Conservation (phyloP, 352 stramenopile genomes). For the Phytopythium delawarense region DNA sequence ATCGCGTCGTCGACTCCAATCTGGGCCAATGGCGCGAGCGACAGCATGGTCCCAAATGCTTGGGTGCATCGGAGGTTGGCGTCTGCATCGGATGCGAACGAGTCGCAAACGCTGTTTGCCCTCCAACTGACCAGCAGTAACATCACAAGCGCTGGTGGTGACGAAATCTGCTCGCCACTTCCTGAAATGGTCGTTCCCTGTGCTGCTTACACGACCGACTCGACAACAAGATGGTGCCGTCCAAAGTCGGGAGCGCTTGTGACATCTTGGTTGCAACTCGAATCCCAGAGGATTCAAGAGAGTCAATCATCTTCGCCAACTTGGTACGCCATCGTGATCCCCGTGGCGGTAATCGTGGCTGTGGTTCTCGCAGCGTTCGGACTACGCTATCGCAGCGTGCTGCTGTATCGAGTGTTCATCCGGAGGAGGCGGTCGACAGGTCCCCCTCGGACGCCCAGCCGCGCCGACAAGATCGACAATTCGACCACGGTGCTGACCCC, state of each 20-base stretch:
- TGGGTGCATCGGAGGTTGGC: not conserved
- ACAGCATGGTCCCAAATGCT: not conserved
- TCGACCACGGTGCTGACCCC: not conserved
- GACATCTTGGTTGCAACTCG: constrained; percentile 26
- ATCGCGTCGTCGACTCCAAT: not conserved
- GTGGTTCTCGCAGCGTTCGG: constrained; percentile 12
- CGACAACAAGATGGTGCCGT: constrained; percentile 17
- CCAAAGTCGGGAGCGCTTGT: constrained; percentile 24
- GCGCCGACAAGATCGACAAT: not conserved
- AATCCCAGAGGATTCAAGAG: constrained; percentile 9
- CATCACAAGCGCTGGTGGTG: not conserved
- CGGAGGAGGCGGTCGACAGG: constrained; percentile 1
- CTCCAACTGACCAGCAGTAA: constrained; percentile 4
- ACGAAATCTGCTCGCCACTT: constrained; percentile 21
- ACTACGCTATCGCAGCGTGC: constrained; percentile 8
- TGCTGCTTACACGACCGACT: constrained; percentile 8
- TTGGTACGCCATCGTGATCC: constrained; percentile 24
- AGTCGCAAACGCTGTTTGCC: constrained; percentile 5
- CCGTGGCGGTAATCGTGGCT: constrained; percentile 19
- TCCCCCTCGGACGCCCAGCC: too few species aligned
- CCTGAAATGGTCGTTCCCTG: constrained; percentile 30
- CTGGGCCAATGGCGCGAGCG: not conserved
- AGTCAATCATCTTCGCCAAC: constrained; percentile 4
- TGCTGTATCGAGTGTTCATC: constrained; percentile 13
- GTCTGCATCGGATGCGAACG: not conserved